Base-by-base conservation (phyloP, 176 grass and related monocot species). In the Metroxylon sagu region DNA sequence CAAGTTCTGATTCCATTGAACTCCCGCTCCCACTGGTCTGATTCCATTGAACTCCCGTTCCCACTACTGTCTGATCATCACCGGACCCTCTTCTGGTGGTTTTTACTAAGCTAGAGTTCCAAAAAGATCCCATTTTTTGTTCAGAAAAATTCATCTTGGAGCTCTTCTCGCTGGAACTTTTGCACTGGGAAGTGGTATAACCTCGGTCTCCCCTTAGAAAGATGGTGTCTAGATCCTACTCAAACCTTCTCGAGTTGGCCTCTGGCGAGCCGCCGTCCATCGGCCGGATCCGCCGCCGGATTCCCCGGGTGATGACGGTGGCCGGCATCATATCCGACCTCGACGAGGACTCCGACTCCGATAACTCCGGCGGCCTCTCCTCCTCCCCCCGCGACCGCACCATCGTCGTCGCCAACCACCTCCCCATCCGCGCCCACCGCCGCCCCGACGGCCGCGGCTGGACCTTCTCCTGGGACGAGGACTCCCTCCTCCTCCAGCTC, bases 261-360 rank as follows among this genome's bases (percentile, higher is more conserved):
- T 63, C 60, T 31, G 60, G 60, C 60, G 60, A 31, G 18, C 19
- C 39, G 4, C 31, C 60, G 35, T 43, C 35, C 35, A 43, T 49
- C 12, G 31, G 15, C 39, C 10, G 18, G 18, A 12, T 26, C 49
- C 14, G 63, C 25, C 63, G 25, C 59, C 66, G 84, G 76, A 88
- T 98, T 76, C 76, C 88, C 73, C 72, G 93, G 75, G 84, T 85
- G 48, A 88, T 98, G 93, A 98, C 93, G 76, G 93, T 98, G 35
- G 84, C 93, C 14, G 93, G 93, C 16, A 83, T 84, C 62, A 76
- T 98, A 6, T 70, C 81, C n/a, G 87, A 87, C 63, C 71, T 98
- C 26, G 93, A 83, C 53, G 93, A 82, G 12, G 80, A 98, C 52
- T 78, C 53, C 29, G 93, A 84, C 14, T 83, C 67, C 76, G 92